Evolutionary conservation across 805 yeast species (phyloP), one percentile per base, ranked within the genome.

Genomic region (Metschnikowia kunwiensis): DNA sequence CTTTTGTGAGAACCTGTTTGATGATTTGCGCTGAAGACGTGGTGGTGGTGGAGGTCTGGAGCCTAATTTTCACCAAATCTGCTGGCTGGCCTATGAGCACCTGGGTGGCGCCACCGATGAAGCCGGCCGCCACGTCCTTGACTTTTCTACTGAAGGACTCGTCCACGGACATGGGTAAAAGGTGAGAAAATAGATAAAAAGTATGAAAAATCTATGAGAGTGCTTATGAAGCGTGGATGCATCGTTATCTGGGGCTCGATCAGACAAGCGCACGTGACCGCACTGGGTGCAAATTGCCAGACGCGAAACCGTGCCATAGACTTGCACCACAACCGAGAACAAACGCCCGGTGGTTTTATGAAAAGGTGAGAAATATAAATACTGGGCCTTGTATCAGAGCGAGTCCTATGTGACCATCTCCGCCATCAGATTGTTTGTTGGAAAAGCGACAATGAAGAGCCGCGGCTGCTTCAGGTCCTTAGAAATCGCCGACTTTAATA

Each of bases 31-130:
- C 25, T 2, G 70, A 63, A 5, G 69, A 54, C 1, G 53, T 50
- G 10, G 57, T 50, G 20, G 47, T 48, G 7, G 55, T 32, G 3
- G 63, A 53, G 1, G 74, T 68, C 43, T 68, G 74, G 36, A 68
- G 54, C 32, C 74, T 47, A 24, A 68, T 55, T 42, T 68, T 68
- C 26, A 68, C 70, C 38, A 68, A 54, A 45, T 68, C 74, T 3
- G 70, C 70, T 3, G 74, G 74, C 43, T 68, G 74, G 11, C 74
- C 74, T 24, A 68, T 68, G 27, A 68, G 56, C 11, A 68, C 74
- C 45, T 68, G 74, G 3, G 72, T 62, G 21, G 72, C 72, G 6
- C 74, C 74, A 3, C 74, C 74, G 5, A 68, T 53, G 41, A 68
- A 68, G 1, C 74, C 74, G 10, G 74, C 72, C 3, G 67, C 55